Percentiles rank a stretch among this genome's conserved stretches.
Evolutionary conservation across 495 filamentous ascomycete genomes (phyloP).

Genomic region (Chaetomium tenue): DNA sequence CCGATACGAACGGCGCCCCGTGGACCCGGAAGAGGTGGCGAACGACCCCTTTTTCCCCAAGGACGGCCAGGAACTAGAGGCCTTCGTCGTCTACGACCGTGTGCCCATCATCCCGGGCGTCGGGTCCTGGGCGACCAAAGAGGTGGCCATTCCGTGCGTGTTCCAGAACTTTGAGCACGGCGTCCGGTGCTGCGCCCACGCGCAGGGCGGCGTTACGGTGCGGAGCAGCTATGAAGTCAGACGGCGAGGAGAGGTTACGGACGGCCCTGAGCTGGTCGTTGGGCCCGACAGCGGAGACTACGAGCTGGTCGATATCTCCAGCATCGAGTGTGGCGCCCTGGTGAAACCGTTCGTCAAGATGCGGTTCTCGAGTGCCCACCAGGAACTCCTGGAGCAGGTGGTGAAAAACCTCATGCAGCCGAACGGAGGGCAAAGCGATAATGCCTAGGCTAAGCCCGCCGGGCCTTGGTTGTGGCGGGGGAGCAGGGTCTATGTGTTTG

Average conservation of each 20-base stretch:
- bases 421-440: not conserved
- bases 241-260: slow-evolving; percentile 26
- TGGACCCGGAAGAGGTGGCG: slow-evolving; percentile 30
- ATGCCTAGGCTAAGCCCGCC: not conserved
- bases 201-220: slow-evolving; percentile 35
- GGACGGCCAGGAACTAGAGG: slow-evolving; percentile 30
- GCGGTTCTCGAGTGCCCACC: slow-evolving; percentile 30
- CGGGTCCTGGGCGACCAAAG: slow-evolving; percentile 32
- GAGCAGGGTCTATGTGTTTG: not conserved
- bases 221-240: slow-evolving; percentile 40
- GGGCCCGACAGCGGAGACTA: slow-evolving; percentile 29
- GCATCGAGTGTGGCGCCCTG: slow-evolving; percentile 30
- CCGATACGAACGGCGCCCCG: slow-evolving; percentile 29
- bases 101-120: slow-evolving; percentile 42
- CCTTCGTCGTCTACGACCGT: slow-evolving; percentile 39
- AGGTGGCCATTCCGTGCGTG: slow-evolving; percentile 35
- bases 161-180: slow-evolving; percentile 38
- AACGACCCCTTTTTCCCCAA: slow-evolving; percentile 40
- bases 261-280: slow-evolving; percentile 9
- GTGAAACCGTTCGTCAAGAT: slow-evolving; percentile 37
- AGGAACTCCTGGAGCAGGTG: slow-evolving; percentile 30
- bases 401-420: slow-evolving; percentile 20
- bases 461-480: not conserved
- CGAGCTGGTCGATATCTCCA: slow-evolving; percentile 38
- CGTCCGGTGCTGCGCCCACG: slow-evolving; percentile 35